Evolutionary conservation across 75 land plant species (phyloP).

Genomic region (Azolla pinnata): DNA sequence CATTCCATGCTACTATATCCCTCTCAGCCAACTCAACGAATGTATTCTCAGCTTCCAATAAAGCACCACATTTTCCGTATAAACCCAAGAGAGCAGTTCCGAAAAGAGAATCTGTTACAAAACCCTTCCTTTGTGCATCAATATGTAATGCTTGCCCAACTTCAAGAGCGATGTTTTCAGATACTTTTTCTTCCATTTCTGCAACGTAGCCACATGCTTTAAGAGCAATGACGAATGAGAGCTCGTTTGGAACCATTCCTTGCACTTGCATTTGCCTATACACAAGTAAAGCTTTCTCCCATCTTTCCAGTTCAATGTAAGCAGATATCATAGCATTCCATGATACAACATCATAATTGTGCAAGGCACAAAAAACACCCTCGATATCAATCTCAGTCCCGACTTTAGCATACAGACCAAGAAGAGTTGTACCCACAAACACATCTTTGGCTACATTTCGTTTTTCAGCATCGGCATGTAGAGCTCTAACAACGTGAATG

Average conservation of each 20-base stretch:
- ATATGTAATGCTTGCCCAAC: not conserved
- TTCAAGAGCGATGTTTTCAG: not conserved
- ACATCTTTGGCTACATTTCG: not conserved
- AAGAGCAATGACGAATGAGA: constrained; percentile 28
- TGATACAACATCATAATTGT: constrained; percentile 28
- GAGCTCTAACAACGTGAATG: too few species aligned
- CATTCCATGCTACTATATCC: constrained; percentile 5
- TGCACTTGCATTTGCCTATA: constrained; percentile 23
- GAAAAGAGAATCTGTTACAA: not conserved
- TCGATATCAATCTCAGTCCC: not conserved
- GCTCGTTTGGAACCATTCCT: constrained; percentile 18
- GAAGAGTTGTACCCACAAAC: not conserved
- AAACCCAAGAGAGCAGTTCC: not conserved
- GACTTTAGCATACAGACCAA: not conserved
- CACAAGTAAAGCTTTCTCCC: constrained; percentile 21
- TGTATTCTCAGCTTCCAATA: constrained; percentile 2
- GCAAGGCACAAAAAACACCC: constrained; percentile 39
- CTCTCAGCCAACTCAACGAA: not conserved
- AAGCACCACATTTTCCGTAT: constrained; percentile 6
- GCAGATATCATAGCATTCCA: constrained; percentile 47
- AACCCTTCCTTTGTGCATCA: constrained; percentile 1
- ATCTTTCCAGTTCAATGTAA: constrained; percentile 18
- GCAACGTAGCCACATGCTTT: constrained; percentile 25
- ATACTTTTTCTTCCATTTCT: not conserved
- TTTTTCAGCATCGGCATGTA: not conserved